These are phyloP conservation scores for Amylocarpus encephaloides DNA, from an alignment of 2,329 filamentous ascomycete genomes.

Conservation along the genomic window DNA sequence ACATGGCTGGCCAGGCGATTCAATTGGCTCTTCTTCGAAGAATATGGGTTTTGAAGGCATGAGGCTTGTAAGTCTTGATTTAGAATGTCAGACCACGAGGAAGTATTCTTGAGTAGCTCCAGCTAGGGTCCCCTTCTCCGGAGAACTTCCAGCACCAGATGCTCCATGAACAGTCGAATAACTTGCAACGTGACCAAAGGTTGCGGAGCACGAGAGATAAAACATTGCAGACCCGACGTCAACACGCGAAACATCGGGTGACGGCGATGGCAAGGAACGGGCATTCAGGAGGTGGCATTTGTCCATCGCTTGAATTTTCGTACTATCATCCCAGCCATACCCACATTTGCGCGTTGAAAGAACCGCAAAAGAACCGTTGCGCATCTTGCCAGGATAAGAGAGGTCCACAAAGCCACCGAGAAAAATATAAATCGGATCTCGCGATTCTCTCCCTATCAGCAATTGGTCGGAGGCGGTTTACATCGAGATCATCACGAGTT, in stretches of 20 bases:
- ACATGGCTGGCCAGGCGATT: too few relatives aligned
- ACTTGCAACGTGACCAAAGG: too few relatives aligned
- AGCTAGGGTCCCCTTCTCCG: not conserved
- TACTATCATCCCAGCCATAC: conserved; percentile 2
- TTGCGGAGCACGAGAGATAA: too few relatives aligned
- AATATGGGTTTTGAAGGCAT: too few relatives aligned
- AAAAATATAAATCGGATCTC: not conserved
- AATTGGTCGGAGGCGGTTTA: not conserved
- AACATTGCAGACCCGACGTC: not conserved
- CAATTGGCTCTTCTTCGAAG: too few relatives aligned
- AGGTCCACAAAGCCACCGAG: conserved; percentile 20
- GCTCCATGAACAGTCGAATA: not conserved
- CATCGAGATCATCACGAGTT: not conserved
- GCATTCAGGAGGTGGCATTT: conserved; percentile 5
- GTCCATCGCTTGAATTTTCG: conserved; percentile 10
- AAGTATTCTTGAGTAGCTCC: not conserved
- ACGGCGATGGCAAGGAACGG: not conserved
- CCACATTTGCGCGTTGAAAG: not conserved
- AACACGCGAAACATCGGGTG: not conserved
- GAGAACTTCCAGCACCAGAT: not conserved
- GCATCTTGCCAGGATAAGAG: not conserved
- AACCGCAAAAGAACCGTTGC: conserved; percentile 2
- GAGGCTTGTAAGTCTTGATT: too few relatives aligned
- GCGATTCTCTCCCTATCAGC: too few relatives aligned
- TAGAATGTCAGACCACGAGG: too few relatives aligned